A percentile compares a stretch with the other conserved stretches of the same genome.
These are phyloP conservation scores for Ceriops decandra DNA, from an alignment of 345 rosid species.

Conservation along the genomic window DNA sequence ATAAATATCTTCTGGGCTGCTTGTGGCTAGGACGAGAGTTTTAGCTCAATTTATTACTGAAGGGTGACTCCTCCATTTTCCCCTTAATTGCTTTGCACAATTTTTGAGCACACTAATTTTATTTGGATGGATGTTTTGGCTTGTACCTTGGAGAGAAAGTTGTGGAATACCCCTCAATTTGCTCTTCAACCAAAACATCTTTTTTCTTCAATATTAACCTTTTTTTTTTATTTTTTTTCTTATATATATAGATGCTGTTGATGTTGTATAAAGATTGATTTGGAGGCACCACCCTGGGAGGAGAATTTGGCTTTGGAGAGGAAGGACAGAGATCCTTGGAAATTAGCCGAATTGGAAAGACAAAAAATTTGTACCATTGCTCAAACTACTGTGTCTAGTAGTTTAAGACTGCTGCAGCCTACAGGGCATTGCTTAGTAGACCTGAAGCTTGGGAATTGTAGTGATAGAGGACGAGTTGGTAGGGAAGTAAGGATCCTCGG, in stretches of 20 bases:
- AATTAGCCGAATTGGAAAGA: constrained; percentile 16
- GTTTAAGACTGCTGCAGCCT: constrained; percentile 9
- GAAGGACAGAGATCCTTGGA: constrained; percentile 14
- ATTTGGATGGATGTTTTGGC: constrained; percentile 2
- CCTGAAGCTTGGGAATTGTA: constrained; percentile 28
- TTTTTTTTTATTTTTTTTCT: constrained; percentile 4
- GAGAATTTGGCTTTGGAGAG: constrained; percentile 9
- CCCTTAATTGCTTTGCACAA: background rate
- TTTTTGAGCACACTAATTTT: background rate
- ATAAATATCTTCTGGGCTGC: constrained; percentile 14
- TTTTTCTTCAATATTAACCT: background rate
- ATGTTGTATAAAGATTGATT: background rate
- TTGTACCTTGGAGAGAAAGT: background rate
- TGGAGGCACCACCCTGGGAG: constrained; percentile 11
- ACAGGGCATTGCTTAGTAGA: constrained; percentile 21
- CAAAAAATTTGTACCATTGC: constrained; percentile 15
- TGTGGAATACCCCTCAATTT: background rate
- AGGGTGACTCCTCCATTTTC: constrained; percentile 5
- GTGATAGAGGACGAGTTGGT: constrained; percentile 18
- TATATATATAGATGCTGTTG: background rate
- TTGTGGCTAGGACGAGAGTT: constrained; percentile 30
- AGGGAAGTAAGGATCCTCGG: constrained; percentile 15
- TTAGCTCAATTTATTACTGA: constrained; percentile 21
- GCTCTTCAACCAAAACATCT: background rate
- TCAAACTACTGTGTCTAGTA: constrained; percentile 16